Evolutionary conservation across 495 filamentous ascomycete species (phyloP).

Genomic region (Hypoxylon crocopeplum): DNA sequence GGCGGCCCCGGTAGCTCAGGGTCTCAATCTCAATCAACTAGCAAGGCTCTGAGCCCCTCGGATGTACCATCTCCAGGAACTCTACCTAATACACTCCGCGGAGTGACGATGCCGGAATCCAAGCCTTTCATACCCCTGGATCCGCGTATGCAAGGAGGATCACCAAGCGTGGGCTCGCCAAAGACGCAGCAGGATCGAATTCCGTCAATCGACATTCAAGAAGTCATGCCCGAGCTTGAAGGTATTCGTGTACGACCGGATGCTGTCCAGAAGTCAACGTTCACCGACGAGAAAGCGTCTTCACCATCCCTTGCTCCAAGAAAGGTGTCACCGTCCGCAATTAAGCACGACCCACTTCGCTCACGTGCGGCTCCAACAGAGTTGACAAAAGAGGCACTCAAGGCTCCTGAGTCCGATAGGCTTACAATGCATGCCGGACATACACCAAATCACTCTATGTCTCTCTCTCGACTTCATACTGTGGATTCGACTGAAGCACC

Average conservation of each 20-base stretch:
- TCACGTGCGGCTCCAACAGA: constrained; percentile 35
- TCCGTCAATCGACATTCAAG: constrained; percentile 52
- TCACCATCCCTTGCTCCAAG: constrained; percentile 28
- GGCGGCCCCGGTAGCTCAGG: constrained; percentile 33
- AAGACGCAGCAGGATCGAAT: constrained; percentile 32
- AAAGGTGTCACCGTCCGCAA: constrained; percentile 34
- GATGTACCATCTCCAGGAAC: constrained; percentile 23
- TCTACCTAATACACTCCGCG: constrained; percentile 2
- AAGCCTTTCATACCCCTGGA: constrained; percentile 42
- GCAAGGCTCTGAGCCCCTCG: constrained; percentile 15
- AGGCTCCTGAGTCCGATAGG: constrained; percentile 47
- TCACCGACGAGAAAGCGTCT: constrained; percentile 39
- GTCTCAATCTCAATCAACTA: constrained; percentile 14
- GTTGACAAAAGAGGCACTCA: constrained; percentile 49
- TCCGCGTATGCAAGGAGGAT: constrained; percentile 38
- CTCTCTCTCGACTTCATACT: constrained; percentile 45
- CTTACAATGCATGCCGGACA: constrained; percentile 59
- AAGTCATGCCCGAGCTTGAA: constrained; percentile 54
- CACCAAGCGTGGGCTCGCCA: constrained; percentile 22
- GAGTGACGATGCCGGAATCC: constrained; percentile 40
- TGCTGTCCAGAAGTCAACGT: constrained; percentile 51
- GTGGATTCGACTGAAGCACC: constrained; percentile 42
- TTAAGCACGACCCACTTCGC: constrained; percentile 19
- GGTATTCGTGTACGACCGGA: constrained; percentile 52
- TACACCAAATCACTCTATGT: constrained; percentile 56